Base-by-base conservation (phyloP, 2,329 filamentous ascomycete genomes). In the Clonostachys rhizophaga region DNA sequence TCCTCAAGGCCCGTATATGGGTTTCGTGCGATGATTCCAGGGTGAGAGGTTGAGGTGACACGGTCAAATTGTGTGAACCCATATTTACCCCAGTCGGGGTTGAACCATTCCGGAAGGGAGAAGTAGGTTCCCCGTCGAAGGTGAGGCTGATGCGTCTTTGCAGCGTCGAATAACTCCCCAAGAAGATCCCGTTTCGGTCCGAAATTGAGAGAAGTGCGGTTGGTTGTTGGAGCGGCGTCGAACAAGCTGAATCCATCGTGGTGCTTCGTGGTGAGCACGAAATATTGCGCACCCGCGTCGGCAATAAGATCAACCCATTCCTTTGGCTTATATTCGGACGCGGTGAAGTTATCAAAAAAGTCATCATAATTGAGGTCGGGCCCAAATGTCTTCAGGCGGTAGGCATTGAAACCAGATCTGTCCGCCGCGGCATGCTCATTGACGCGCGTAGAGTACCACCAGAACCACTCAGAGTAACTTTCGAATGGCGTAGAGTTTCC, bases 301-400 rank as follows among this genome's bases (percentile, higher is more conserved):
- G 71, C 69, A 47, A 79, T 72, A 1, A 79, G 65, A 52, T 78
- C 74, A 2, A 78, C 72, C 74, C 75, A 79, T 35, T 67, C 72
- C 46, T 75, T 78, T 0, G 79, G 68, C 51, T 78, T 65, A 52
- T 66, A 82, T 2, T 57, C 56, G 1, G 65, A 62, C 0, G 74
- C 75, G 0, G 75, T 81, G 59, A 80, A 82, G 49, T 76, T 66
- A 4, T 63, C 58, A 53, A 81, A 74, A 45, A 75, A 75, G 55
- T 82, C 76, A 50, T 83, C 78, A 54, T 83, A 82, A 12, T 68
- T 68, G 53, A 74, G 66, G 30, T 78, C 55, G 0, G 67, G 67
- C 1, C 78, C 78, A 50, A 75, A 81, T 0, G 68, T 78, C 12
- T 66, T 60, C 0, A 79, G 63, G 11, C 75, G 68, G 52, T 82